A percentile compares a stretch with the other conserved stretches of the same genome.
Conservation (phyloP, 2,329 filamentous ascomycete genomes). For the Ophiognomonia clavigignenti-juglandacearum region DNA sequence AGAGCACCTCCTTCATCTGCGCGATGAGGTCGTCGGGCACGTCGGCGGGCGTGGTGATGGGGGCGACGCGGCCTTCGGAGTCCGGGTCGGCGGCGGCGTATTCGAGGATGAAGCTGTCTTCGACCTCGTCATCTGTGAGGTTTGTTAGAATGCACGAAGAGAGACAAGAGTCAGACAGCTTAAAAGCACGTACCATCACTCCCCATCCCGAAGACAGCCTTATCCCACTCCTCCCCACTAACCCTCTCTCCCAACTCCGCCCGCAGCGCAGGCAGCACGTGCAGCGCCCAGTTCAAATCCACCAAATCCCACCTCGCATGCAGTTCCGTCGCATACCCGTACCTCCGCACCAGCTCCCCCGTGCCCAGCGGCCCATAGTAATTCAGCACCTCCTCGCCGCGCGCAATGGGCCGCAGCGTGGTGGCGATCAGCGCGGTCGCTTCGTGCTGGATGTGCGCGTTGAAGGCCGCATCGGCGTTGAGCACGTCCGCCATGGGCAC, state of each 20-base stretch:
- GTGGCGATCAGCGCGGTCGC: constrained; percentile 63
- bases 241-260: constrained; percentile 31
- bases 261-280: constrained; percentile 42
- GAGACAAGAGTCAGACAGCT: too few relatives aligned
- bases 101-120: constrained; percentile 70
- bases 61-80: constrained; percentile 34
- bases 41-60: constrained; percentile 31
- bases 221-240: constrained; percentile 19
- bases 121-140: constrained; percentile 65
- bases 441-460: constrained; percentile 54
- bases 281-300: constrained; percentile 61
- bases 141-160: too few relatives aligned
- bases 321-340: constrained; percentile 79
- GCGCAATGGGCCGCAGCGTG: constrained; percentile 60
- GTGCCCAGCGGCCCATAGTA: constrained; percentile 84
- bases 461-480: constrained; percentile 85
- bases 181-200: too few relatives aligned
- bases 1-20: constrained; percentile 47
- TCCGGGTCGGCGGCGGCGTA: constrained; percentile 48
- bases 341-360: constrained; percentile 75
- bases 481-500: constrained; percentile 86
- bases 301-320: constrained; percentile 79
- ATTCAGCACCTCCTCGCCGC: constrained; percentile 77
- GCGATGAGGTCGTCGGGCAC: constrained; percentile 48
- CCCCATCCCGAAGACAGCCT: constrained; percentile 31